Evolutionary conservation across 2,329 filamentous ascomycete species (phyloP), one percentile per base, ranked within the genome.

Genomic region (Trichophyton verrucosum): DNA sequence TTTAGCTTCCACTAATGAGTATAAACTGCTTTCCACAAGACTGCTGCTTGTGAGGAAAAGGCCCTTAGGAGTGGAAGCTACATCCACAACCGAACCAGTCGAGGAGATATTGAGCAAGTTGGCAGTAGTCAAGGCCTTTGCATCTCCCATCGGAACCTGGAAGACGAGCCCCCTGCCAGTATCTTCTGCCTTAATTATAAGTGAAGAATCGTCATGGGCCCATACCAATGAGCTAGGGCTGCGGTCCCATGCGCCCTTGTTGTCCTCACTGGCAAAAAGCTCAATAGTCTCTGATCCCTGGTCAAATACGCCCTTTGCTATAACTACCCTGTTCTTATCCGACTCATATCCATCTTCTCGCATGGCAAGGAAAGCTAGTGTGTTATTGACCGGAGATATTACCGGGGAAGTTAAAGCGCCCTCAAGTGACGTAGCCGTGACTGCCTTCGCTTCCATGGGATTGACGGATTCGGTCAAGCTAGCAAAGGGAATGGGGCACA

Each of bases 361-460:
- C 75, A 77, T 77, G 7, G 72, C 70, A 36, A 79, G 67, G 24
- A 77, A 71, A 13, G 74, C 76, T 61, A 78, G 70, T 1, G 72
- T 72, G 59, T 73, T 69, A 7, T 75, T 74, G 61, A 77, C 73
- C 1, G 76, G 75, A 1, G 75, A 75, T 15, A 78, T 68, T 3
- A 76, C 75, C 5, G 77, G 77, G 20, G 73, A 77, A 0, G 75
- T 71, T 67, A 76, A 75, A 7, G 77, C 76, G 0, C 77, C 77
- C 40, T 76, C 65, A 1, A 78, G 65, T 4, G 67, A 64, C 11
- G 61, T 60, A 36, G 64, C 24, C 5, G 60, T 53, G 22, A 66
- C 49, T 5, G 33, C 67, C 42, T 70, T 66, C 2, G 75, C 66
- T 7, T 69, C 67, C 49, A 70, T 70, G 9, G 72, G 66, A 61